These are phyloP conservation scores for Dalbergia cochinchinensis DNA, from an alignment of 306 rosid genomes.

Conservation along the genomic window DNA sequence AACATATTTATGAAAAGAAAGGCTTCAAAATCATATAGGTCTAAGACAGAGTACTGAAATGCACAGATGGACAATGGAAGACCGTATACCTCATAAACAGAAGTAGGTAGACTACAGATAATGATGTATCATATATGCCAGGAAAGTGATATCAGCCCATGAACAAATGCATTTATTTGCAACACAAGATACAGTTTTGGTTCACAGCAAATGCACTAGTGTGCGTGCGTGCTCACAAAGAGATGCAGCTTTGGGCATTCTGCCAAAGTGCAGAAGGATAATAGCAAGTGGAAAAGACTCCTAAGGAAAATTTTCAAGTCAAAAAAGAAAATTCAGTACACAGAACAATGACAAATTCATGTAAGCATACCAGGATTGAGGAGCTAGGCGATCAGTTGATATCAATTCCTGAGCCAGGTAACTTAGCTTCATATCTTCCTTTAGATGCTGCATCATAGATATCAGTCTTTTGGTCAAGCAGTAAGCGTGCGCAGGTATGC, in stretches of 20 bases:
- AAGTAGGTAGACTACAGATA: slow-evolving; percentile 12
- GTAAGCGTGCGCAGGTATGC: slow-evolving; percentile 9
- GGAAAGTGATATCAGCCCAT: slow-evolving; percentile 10
- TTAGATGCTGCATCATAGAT: slow-evolving; percentile 82
- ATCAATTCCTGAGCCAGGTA: slow-evolving; percentile 92
- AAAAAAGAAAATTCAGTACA: slow-evolving; percentile 22
- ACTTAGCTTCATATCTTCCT: slow-evolving; percentile 98
- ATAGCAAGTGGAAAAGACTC: slow-evolving; percentile 14
- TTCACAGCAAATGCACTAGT: slow-evolving; percentile 13
- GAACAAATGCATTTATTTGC: slow-evolving; percentile 29
- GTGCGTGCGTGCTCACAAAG: neutral
- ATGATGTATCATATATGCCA: slow-evolving; percentile 24
- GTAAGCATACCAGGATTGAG: slow-evolving; percentile 88
- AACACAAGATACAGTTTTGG: slow-evolving; percentile 2
- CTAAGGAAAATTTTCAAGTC: neutral
- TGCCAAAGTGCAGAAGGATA: slow-evolving; percentile 1
- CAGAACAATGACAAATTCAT: slow-evolving; percentile 43
- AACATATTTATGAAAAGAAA: neutral
- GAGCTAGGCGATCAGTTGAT: slow-evolving; percentile 93
- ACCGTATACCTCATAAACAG: slow-evolving; percentile 15
- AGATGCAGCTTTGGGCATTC: slow-evolving; percentile 4
- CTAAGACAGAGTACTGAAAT: slow-evolving; percentile 16
- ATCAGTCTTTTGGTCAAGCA: slow-evolving; percentile 46
- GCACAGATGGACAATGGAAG: slow-evolving; percentile 16
- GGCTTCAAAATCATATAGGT: slow-evolving; percentile 14